Percentiles rank a stretch among this genome's conserved stretches.
phyloP scores from a whole-genome alignment of 257 asterid species.

The Scutellaria galericulata region DNA sequence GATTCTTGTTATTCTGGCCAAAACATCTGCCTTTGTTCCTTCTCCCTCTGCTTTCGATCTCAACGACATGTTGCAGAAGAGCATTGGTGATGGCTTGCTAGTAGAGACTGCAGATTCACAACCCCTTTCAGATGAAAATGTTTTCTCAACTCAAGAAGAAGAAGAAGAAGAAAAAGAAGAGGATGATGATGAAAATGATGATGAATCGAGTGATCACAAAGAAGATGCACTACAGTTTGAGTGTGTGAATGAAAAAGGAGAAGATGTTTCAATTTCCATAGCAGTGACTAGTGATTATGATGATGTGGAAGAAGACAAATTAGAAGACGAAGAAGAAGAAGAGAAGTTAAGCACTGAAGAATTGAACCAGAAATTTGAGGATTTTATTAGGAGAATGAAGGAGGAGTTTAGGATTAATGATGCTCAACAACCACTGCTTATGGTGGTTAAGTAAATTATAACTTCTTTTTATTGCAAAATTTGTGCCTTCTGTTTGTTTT shows the following conservation, averaged over 20 bases:
- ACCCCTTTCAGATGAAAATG: too few species aligned
- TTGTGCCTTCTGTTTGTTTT: too few species aligned
- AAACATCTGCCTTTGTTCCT: conserved; percentile 41
- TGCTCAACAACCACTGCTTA: conserved; percentile 31
- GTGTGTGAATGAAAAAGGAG: too few species aligned
- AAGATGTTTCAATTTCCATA: too few species aligned
- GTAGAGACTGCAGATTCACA: not conserved
- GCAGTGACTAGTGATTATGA: not conserved
- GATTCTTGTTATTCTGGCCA: conserved; percentile 52
- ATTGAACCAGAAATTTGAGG: conserved; percentile 49
- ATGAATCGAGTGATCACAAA: too few species aligned
- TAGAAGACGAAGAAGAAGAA: not conserved
- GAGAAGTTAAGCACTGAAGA: conserved; percentile 44
- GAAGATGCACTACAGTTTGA: too few species aligned
- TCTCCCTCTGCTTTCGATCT: conserved; percentile 33
- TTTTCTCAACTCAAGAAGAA: too few species aligned
- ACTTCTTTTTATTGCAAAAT: not conserved
- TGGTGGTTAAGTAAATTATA: conserved; percentile 28
- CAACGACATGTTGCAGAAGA: conserved; percentile 28
- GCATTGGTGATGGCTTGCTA: conserved; percentile 5
- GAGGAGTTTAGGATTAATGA: conserved; percentile 42
- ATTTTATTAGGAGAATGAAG: conserved; percentile 54
- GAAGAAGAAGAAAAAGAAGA: conserved; percentile 3
- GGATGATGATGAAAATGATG: too few species aligned
- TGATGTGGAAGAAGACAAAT: conserved; percentile 9